Percentiles rank a stretch among this genome's conserved stretches.
Evolutionary conservation across 495 filamentous ascomycete genomes (phyloP).

Genomic region (Thermochaetoides thermophila): DNA sequence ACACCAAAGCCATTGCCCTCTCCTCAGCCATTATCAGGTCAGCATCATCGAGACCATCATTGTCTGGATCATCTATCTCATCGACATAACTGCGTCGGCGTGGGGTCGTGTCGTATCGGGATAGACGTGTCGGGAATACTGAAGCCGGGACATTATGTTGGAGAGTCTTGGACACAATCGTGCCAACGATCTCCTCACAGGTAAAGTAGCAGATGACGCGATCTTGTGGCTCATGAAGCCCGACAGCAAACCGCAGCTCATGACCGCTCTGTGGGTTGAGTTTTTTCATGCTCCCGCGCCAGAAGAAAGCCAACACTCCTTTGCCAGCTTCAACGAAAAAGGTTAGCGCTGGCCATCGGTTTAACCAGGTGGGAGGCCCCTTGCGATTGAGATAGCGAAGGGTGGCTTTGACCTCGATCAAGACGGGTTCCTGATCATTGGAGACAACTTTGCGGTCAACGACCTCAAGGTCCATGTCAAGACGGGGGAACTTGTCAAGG

Average conservation of each 20-base stretch:
- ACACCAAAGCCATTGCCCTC: slow-evolving; percentile 3
- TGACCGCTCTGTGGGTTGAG: slow-evolving; percentile 40
- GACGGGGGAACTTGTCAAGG: slow-evolving; percentile 58
- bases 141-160: slow-evolving; percentile 44
- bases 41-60: slow-evolving; percentile 11
- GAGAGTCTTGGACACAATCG: slow-evolving; percentile 44
- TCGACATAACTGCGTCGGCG: background rate
- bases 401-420: slow-evolving; percentile 48
- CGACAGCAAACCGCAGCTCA: slow-evolving; percentile 45
- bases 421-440: slow-evolving; percentile 23
- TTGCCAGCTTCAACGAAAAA: slow-evolving; percentile 65
- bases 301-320: slow-evolving; percentile 62
- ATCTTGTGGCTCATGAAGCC: slow-evolving; percentile 41
- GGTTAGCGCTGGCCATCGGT: slow-evolving; percentile 48
- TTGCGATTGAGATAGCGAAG: slow-evolving; percentile 62
- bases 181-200: slow-evolving; percentile 88
- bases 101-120: background rate
- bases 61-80: slow-evolving; percentile 6
- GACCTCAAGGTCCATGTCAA: slow-evolving; percentile 37
- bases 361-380: slow-evolving; percentile 43
- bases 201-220: slow-evolving; percentile 56
- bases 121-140: slow-evolving; percentile 30
- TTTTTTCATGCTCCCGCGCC: slow-evolving; percentile 54
- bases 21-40: slow-evolving; percentile 16
- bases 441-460: slow-evolving; percentile 10